These are phyloP conservation scores for Claviceps sp. DNA, from an alignment of 2,329 filamentous ascomycete species.

Conservation along the genomic window DNA sequence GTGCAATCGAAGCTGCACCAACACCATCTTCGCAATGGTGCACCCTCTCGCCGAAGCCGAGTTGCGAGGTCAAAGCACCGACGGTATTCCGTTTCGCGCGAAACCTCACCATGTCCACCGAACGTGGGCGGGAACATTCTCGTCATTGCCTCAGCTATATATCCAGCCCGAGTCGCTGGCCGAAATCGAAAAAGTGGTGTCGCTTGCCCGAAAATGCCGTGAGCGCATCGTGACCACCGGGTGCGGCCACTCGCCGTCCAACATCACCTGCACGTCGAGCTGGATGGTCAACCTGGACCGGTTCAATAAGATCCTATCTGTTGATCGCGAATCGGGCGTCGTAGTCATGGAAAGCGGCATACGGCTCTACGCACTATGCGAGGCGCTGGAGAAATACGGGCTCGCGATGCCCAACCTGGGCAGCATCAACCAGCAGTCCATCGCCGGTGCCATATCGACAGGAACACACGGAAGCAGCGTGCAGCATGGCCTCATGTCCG, in stretches of 20 bases:
- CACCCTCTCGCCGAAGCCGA: constrained; percentile 24
- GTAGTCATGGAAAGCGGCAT: constrained; percentile 84
- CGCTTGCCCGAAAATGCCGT: constrained; percentile 66
- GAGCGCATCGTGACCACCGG: constrained; percentile 78
- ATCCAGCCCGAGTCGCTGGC: constrained; percentile 66
- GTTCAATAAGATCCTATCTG: constrained; percentile 56
- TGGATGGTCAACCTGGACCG: constrained; percentile 93
- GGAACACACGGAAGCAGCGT: constrained; percentile 87
- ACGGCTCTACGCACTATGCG: constrained; percentile 60
- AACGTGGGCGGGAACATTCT: constrained; percentile 92
- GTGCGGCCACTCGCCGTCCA: constrained; percentile 81
- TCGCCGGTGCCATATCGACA: constrained; percentile 84
- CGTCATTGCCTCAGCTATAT: constrained; percentile 79
- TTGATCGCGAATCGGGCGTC: constrained; percentile 51
- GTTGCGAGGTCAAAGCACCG: constrained; percentile 16
- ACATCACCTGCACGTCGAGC: constrained; percentile 81
- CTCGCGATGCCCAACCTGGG: constrained; percentile 85
- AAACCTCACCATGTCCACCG: constrained; percentile 61
- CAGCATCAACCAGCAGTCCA: constrained; percentile 88
- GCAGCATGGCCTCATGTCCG: constrained; percentile 69
- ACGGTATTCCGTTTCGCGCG: constrained; percentile 60
- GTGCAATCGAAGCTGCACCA: too few relatives aligned
- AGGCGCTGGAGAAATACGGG: constrained; percentile 58
- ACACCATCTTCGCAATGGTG: constrained; percentile 18
- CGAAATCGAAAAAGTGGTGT: constrained; percentile 75